phyloP scores from a whole-genome alignment of 2,329 filamentous ascomycete genomes.

The Ambrosiella beaveri region DNA sequence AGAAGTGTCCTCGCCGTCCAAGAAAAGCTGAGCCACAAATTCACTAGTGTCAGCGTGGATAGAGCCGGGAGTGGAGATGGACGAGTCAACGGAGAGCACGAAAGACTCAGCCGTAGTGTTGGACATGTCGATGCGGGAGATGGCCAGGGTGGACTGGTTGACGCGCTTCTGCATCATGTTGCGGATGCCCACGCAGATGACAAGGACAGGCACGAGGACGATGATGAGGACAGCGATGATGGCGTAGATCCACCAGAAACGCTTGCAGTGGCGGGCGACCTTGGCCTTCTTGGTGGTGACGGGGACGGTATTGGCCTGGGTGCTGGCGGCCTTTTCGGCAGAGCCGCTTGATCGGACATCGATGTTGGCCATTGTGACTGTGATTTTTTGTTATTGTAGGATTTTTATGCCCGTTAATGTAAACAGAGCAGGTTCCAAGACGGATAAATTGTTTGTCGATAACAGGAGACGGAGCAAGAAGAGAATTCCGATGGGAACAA shows the following conservation, averaged over 20 bases:
- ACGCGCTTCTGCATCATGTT: slow-evolving; percentile 40
- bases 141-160: slow-evolving; percentile 32
- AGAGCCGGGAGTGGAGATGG: slow-evolving; percentile 33
- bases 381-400: background rate
- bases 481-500: too few species aligned
- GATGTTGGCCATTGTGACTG: background rate
- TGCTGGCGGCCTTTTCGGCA: background rate
- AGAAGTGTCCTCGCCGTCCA: slow-evolving; percentile 30
- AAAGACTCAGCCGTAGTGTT: slow-evolving; percentile 28
- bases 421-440: background rate
- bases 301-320: slow-evolving; percentile 9
- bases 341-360: background rate
- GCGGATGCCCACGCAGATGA: slow-evolving; percentile 39
- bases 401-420: background rate
- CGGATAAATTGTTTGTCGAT: background rate
- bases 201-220: slow-evolving; percentile 37
- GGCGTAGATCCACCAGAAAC: slow-evolving; percentile 45
- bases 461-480: background rate
- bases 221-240: slow-evolving; percentile 31
- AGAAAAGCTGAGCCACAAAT: slow-evolving; percentile 37
- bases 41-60: slow-evolving; percentile 33
- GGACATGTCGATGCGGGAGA: slow-evolving; percentile 34
- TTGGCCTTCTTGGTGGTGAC: slow-evolving; percentile 23
- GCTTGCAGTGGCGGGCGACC: slow-evolving; percentile 31
- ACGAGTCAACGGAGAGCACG: slow-evolving; percentile 37